Conservation (phyloP, 164 flowering plant genomes). For the Aristolochia contorta region DNA sequence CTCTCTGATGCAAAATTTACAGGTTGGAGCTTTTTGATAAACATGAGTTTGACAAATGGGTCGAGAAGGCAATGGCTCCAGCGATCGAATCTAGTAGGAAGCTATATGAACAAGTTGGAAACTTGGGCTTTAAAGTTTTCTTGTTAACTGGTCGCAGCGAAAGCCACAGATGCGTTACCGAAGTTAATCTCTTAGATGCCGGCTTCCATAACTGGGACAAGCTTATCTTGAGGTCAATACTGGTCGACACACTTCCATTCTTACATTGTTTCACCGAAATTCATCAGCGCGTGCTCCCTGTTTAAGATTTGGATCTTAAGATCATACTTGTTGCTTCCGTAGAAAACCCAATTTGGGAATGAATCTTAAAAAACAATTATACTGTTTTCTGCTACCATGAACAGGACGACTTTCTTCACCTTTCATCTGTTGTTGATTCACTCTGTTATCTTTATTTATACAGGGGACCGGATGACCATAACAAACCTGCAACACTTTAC, state of each 20-base stretch:
- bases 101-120: slow-evolving; percentile 56
- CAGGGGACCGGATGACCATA: slow-evolving; percentile 57
- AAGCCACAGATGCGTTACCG: slow-evolving; percentile 48
- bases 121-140: slow-evolving; percentile 67
- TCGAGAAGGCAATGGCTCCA: slow-evolving; percentile 56
- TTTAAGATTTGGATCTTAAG: not conserved
- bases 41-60: slow-evolving; percentile 74
- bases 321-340: not conserved
- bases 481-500: slow-evolving; percentile 45
- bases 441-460: not conserved
- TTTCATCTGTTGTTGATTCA: too few relatives aligned
- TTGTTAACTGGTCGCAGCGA: slow-evolving; percentile 84
- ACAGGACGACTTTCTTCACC: too few relatives aligned
- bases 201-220: slow-evolving; percentile 77
- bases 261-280: not conserved
- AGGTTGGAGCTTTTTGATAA: slow-evolving; percentile 65
- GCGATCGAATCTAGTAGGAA: slow-evolving; percentile 59
- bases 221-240: slow-evolving; percentile 64
- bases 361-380: too few relatives aligned
- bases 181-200: slow-evolving; percentile 55
- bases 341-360: too few relatives aligned
- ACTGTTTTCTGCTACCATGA: too few relatives aligned
- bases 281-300: not conserved
- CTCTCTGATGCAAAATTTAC: slow-evolving; percentile 8
- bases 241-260: not conserved